Evolutionary conservation across 768 basidiomycete genomes (phyloP).

Genomic region (Cystofilobasidium macerans): DNA sequence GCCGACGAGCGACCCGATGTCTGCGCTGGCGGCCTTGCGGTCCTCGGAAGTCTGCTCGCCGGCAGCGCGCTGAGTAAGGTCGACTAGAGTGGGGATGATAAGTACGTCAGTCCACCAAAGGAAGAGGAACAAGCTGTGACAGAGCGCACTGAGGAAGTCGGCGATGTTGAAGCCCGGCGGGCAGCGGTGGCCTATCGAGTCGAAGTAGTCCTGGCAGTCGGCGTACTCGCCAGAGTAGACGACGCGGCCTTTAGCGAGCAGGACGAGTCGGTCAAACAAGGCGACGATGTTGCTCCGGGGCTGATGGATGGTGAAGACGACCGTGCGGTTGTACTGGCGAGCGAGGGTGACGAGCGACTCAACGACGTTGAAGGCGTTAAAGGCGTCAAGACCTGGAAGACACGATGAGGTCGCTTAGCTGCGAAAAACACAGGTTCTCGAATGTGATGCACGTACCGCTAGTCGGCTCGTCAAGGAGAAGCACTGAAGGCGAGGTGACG

Average conservation of each 20-base stretch:
- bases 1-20: constrained; percentile 36
- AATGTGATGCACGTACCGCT: constrained; percentile 51
- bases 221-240: constrained; percentile 72
- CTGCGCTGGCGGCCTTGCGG: constrained; percentile 39
- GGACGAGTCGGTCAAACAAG: constrained; percentile 79
- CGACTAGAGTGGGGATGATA: too few relatives aligned
- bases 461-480: constrained; percentile 95
- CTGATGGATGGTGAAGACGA: constrained; percentile 96
- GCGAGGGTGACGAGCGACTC: constrained; percentile 78
- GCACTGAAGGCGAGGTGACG: constrained; percentile 88
- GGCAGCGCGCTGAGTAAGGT: constrained; percentile 52
- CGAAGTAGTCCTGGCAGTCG: constrained; percentile 70
- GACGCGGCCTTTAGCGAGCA: constrained; percentile 70
- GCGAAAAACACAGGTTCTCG: background rate
- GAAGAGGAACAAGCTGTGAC: background rate
- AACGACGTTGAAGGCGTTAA: constrained; percentile 89
- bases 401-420: constrained; percentile 9
- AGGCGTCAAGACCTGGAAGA: constrained; percentile 70
- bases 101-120: too few relatives aligned
- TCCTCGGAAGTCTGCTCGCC: constrained; percentile 36
- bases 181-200: constrained; percentile 65
- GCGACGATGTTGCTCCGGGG: constrained; percentile 95
- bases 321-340: constrained; percentile 78
- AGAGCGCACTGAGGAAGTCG: constrained; percentile 74
- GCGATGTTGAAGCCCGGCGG: constrained; percentile 94